Evolutionary conservation across 176 grass and related monocot genomes (phyloP), one percentile per base, ranked within the genome.

Genomic region (Raddia distichophylla): DNA sequence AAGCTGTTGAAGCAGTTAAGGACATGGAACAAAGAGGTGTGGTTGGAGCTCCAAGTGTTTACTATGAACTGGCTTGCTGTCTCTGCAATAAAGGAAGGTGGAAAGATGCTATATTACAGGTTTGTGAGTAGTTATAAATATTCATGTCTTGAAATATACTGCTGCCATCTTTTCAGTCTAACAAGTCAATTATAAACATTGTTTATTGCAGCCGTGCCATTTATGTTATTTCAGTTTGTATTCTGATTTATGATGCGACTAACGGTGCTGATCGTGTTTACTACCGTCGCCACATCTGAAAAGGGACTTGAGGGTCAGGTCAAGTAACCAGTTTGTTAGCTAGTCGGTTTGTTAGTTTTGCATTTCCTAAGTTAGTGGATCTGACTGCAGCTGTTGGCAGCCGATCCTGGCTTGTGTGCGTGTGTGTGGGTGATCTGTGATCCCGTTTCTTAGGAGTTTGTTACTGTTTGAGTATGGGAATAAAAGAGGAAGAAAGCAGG

Each of bases 11-110:
- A 81, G 92, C 86, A 56, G 88, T 94, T 52, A 91, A 80, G 50
- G 88, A 91, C 64, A 98, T 98, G 95, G 95, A 98, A 88, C 84
- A 84, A 51, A 98, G 90, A 84, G 92, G 92, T 80, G 56, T 98
- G 34, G 90, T 94, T 94, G 92, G 95, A 83, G 53, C 81, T 81
- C 86, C 90, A 71, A 85, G 83, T 84, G 92, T 94, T 78, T 98
- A 98, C 79, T 98, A 98, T 75, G 95, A 98, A 80, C 71, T 98
- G 50, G 95, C 92, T 61, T 94, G 95, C 64, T 94, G 91, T 71
- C 82, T 98, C 78, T 98, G 90, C 67, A 93, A 87, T 72, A 91
- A 91, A 81, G 92, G 95, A 86, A 90, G 78, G 51, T 98, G 95
- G 95, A 89, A 87, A 83, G 92, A 94, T 98, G 95, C 95, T 52